Conservation (phyloP, 768 basidiomycete species). For the Pleurotus citrinopileatus region DNA sequence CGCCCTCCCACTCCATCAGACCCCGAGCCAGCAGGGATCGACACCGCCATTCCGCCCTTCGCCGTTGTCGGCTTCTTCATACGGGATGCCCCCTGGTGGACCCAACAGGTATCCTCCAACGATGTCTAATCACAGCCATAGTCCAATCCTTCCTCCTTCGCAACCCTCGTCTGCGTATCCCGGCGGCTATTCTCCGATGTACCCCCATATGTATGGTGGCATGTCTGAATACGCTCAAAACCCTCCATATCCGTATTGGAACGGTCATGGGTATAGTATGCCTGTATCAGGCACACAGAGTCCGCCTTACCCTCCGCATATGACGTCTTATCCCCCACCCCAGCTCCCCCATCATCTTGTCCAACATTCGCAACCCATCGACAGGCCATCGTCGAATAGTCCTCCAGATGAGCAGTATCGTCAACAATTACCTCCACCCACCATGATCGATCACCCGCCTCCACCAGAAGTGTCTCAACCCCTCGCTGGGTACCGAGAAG, state of each 20-base stretch:
- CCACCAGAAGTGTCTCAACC: conserved; percentile 12
- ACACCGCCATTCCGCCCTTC: background rate
- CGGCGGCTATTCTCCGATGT: conserved; percentile 23
- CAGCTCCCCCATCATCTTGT: conserved; percentile 8
- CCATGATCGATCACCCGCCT: conserved; percentile 12
- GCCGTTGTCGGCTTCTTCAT: background rate
- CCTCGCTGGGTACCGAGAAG: conserved; percentile 10
- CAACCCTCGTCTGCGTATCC: conserved; percentile 5
- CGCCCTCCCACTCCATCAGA: background rate
- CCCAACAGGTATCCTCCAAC: background rate
- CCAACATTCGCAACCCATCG: conserved; percentile 9
- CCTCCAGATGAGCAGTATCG: background rate
- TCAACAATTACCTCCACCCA: conserved; percentile 13
- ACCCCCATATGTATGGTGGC: conserved; percentile 23
- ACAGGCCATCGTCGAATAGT: conserved; percentile 13
- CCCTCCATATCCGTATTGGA: conserved; percentile 38
- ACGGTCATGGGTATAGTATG: conserved; percentile 17
- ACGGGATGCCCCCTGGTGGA: conserved; percentile 2
- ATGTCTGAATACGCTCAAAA: conserved; percentile 23
- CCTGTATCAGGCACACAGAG: conserved; percentile 24
- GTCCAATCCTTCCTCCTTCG: background rate
- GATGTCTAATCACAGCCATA: background rate
- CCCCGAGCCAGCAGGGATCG: background rate
- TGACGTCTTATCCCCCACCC: conserved; percentile 12
- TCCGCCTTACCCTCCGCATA: conserved; percentile 19